These are phyloP conservation scores for Gaeumannomyces tritici DNA, from an alignment of 2,329 filamentous ascomycete species.

Conservation along the genomic window DNA sequence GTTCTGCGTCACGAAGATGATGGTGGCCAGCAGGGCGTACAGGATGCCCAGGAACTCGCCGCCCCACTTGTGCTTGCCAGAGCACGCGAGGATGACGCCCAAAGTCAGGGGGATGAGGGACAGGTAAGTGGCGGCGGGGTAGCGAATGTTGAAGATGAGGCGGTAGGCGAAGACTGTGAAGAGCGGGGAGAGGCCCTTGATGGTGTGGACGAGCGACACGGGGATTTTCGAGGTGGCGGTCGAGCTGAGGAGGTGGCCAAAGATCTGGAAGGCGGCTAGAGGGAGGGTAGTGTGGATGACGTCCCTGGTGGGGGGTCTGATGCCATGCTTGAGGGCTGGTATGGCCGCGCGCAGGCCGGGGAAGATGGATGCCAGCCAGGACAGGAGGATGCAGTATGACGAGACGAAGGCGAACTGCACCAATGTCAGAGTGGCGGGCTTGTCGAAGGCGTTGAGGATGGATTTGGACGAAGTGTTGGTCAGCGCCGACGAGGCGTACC, in stretches of 20 bases:
- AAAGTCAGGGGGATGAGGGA: constrained; percentile 84
- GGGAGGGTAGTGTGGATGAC: constrained; percentile 85
- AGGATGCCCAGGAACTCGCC: constrained; percentile 86
- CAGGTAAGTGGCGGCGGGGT: constrained; percentile 77
- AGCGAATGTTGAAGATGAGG: constrained; percentile 77
- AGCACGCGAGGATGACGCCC: constrained; percentile 95
- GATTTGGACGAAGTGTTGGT: constrained; percentile 98
- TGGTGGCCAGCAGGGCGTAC: constrained; percentile 78
- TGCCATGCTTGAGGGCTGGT: constrained; percentile 74
- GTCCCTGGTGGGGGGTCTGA: constrained; percentile 70
- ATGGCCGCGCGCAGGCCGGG: constrained; percentile 61
- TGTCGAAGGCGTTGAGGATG: constrained; percentile 84
- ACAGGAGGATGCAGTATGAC: constrained; percentile 72
- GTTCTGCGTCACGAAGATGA: constrained; percentile 96
- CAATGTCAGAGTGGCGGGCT: constrained; percentile 83
- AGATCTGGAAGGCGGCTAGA: constrained; percentile 84
- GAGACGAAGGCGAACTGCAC: constrained; percentile 92
- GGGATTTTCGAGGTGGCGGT: constrained; percentile 92
- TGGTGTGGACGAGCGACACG: constrained; percentile 94
- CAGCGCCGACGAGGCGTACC: constrained; percentile 92
- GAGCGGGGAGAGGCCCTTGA: constrained; percentile 91
- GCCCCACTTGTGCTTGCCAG: constrained; percentile 65
- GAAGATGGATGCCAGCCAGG: constrained; percentile 64
- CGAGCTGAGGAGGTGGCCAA: constrained; percentile 86
- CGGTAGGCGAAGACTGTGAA: constrained; percentile 94